Base-by-base conservation (phyloP, 345 rosid genomes). In the Citrus trifoliata region DNA sequence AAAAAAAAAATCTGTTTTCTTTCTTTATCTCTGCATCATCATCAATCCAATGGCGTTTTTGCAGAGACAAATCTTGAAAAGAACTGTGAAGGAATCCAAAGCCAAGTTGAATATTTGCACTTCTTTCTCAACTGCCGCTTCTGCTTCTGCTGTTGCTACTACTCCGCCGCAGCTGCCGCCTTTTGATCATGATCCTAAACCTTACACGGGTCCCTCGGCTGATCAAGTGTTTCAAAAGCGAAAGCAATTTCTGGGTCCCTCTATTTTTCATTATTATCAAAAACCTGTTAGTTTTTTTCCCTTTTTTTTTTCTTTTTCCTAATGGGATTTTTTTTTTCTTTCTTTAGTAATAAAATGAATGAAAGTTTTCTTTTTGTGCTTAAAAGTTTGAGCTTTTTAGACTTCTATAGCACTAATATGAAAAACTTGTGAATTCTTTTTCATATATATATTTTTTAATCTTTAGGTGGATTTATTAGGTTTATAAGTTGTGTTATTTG, bases 231-330 rank as follows among this genome's bases (percentile, higher is more conserved):
- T 91, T 61, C 82, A 80, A 71, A 96, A 94, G 85, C 89, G 98
- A 77, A 93, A 94, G 90, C 86, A 79, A 83, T 96, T 88, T 74
- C 82, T 94, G 77, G 98, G 94, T 18, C 97, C 98, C 37, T 96
- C 99, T 77, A 94, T 94, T 66, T 94, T 92, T 84, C 77, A 96
- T 76, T 94, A 79, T 82, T 96, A 94, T 80, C 91, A 91, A 67
- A 96, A 94, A 70, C 99, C 99, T 22, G 99, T 96, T 67, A 76
- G 91, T 84, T 19, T 38, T 4, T 5, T 33, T 40, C 73, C 16
- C 16, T 65, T 70, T 61, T 6, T 13, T 32, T 33, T 5, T 4
- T 33, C 35, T 12, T n/a, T 18, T 25, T 72, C 14, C 42, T 14
- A 18, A 18, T 18, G 58, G 2, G 58, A 18, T 53, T 18, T 7